Percentiles rank a stretch among this genome's conserved stretches.
Conservation (phyloP, 495 filamentous ascomycete genomes). For the Staphylotrichum longicolle region DNA sequence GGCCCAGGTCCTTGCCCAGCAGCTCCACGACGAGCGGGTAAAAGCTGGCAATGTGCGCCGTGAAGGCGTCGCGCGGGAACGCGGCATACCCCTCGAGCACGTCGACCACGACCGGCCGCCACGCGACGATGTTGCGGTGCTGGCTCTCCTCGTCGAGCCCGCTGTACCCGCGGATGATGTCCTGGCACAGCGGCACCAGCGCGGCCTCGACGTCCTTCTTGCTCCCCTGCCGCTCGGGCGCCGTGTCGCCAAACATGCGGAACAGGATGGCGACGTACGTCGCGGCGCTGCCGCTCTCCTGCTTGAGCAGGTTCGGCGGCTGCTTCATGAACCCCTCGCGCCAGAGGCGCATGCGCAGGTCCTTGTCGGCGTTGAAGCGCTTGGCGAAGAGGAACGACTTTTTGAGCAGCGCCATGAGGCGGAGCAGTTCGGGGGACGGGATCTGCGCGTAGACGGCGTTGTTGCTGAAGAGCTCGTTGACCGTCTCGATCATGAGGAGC, state of each 20-base stretch:
- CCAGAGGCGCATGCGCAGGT: conserved; percentile 90
- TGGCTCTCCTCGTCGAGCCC: conserved; percentile 89
- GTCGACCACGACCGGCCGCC: conserved; percentile 95
- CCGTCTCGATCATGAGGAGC: conserved; percentile 97
- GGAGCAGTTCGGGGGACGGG: conserved; percentile 79
- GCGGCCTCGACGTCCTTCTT: conserved; percentile 81
- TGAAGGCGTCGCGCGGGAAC: conserved; percentile 81
- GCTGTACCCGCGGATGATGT: conserved; percentile 82
- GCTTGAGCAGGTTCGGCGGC: conserved; percentile 96
- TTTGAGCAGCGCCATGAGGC: conserved; percentile 90
- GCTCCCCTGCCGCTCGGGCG: conserved; percentile 74
- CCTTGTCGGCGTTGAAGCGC: conserved; percentile 95
- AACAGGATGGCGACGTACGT: conserved; percentile 94
- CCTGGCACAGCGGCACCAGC: conserved; percentile 87
- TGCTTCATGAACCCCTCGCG: conserved; percentile 99
- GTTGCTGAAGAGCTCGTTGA: conserved; percentile 97
- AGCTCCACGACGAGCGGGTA: conserved; percentile 84
- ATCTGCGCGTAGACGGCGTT: conserved; percentile 93
- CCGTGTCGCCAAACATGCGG: conserved; percentile 92
- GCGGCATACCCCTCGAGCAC: conserved; percentile 93
- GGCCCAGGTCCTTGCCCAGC: conserved; percentile 74
- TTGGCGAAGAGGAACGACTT: conserved; percentile 94
- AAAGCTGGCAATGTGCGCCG: conserved; percentile 73
- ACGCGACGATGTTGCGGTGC: conserved; percentile 91
- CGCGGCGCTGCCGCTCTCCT: conserved; percentile 86